These are phyloP conservation scores for Magnolia changhungtana DNA, from an alignment of 164 flowering plant species.

Conservation along the genomic window DNA sequence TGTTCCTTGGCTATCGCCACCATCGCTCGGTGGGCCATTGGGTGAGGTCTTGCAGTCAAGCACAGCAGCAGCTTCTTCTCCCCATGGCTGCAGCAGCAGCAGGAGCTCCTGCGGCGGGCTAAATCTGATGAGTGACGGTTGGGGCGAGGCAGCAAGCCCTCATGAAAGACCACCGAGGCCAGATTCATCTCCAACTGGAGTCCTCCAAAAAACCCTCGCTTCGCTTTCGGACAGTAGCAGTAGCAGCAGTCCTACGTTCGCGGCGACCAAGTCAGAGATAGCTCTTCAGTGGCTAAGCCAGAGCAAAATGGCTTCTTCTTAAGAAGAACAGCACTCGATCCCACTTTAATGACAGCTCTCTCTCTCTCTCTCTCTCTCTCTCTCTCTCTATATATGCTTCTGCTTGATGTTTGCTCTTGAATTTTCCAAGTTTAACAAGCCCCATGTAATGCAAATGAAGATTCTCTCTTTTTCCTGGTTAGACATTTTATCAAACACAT, in stretches of 20 bases:
- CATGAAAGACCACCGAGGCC: slow-evolving; percentile 1
- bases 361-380: background rate
- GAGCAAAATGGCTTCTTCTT: slow-evolving; percentile 17
- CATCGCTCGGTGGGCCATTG: slow-evolving; percentile 73
- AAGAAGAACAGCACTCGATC: background rate
- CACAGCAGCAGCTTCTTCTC: slow-evolving; percentile 14
- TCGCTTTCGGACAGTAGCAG: slow-evolving; percentile 64
- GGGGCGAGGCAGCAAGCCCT: slow-evolving; percentile 14
- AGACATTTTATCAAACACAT: background rate
- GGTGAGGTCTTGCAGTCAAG: slow-evolving; percentile 71
- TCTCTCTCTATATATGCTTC: background rate
- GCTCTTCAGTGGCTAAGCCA: slow-evolving; percentile 39
- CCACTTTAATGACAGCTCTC: background rate
- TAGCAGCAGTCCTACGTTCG: slow-evolving; percentile 50
- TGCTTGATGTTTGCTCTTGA: background rate
- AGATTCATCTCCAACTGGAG: slow-evolving; percentile 59
- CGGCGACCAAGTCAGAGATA: slow-evolving; percentile 27
- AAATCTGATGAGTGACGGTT: slow-evolving; percentile 27
- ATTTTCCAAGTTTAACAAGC: background rate
- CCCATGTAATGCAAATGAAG: background rate
- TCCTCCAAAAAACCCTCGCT: slow-evolving; percentile 42
- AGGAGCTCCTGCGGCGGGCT: slow-evolving; percentile 32
- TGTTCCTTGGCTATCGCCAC: slow-evolving; percentile 41
- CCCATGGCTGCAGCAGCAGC: slow-evolving; percentile 22
- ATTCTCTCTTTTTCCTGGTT: background rate